Evolutionary conservation across 768 basidiomycete genomes (phyloP), one percentile per base, ranked within the genome.

Genomic region (Rhizopogon vulgaris): DNA sequence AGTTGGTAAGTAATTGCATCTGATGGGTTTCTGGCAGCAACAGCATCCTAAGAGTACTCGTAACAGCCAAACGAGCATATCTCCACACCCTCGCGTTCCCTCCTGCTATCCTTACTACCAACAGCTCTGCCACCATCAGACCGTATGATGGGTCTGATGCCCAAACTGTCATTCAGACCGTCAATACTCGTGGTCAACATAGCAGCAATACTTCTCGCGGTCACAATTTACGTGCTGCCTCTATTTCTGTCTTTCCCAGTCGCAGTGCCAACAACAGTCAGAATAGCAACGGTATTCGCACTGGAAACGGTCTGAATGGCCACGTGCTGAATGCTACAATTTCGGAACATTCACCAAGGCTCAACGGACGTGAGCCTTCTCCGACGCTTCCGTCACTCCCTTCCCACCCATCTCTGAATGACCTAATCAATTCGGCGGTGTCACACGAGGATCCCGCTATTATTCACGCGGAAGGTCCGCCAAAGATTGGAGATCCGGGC

Each of bases 131-230:
- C 17, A 73, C 74, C 51, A 90, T 99, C 70, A 80, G 79, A 60
- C 94, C 96, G 2, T 99, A 98, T 71, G 94, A 94, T 67, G 93
- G 92, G 2, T 80, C 92, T 39, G 95, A 99, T 69, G 94, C 94
- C 6, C 90, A 94, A 63, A 69, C 63, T 51, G 84, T 92, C 66
- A 93, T 93, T 56, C 85, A 88, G 60, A 85, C 75, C 40, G 90
- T 92, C 56, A 92, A 92, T 67, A 65, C 87, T 43, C 83, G 90
- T 57, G 78, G 80, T 10, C 78, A 80, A 59, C 80, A 80, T 67
- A 72, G 72, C 58, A 79, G 69, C 63, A 79, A 78, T 63, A 75
- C 80, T 17, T 82, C 84, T 18, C 84, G 87, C 59, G 80, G 84
- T 6, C 86, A 90, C 69, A 83, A 79, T 65, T 78, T 75, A 55